These are phyloP conservation scores for Ogataea hybrid DNA, from an alignment of 1,139 yeast genomes.

Conservation along the genomic window DNA sequence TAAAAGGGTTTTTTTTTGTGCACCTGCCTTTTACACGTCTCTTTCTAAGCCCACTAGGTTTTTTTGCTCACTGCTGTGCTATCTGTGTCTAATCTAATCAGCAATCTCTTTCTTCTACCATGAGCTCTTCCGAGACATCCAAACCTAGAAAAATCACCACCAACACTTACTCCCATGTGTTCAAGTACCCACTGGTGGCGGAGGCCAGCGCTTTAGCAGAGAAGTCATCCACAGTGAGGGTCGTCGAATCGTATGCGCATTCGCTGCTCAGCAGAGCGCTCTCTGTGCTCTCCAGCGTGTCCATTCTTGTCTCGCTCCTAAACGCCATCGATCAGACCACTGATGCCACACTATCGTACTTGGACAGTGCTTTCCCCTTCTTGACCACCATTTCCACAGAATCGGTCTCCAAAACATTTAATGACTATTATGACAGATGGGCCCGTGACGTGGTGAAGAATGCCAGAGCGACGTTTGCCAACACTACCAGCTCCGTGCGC, in stretches of 20 bases:
- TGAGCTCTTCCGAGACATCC: conserved; percentile 9
- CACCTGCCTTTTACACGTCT: neutral
- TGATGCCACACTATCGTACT: conserved; percentile 13
- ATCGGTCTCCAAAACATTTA: conserved; percentile 6
- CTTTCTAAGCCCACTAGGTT: neutral
- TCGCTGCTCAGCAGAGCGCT: conserved; percentile 8
- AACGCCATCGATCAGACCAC: conserved; percentile 19
- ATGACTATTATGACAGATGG: conserved; percentile 10
- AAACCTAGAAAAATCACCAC: conserved; percentile 14
- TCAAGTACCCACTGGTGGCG: conserved; percentile 20
- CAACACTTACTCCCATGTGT: conserved; percentile 18
- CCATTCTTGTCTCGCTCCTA: conserved; percentile 18
- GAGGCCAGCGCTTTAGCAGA: conserved; percentile 15
- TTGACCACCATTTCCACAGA: conserved; percentile 19
- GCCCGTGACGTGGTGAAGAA: conserved; percentile 9
- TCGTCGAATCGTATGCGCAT: conserved; percentile 10
- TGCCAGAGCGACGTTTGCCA: conserved; percentile 10
- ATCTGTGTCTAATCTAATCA: neutral
- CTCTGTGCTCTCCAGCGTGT: conserved; percentile 12
- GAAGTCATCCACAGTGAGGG: conserved; percentile 9
- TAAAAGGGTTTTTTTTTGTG: conserved; percentile 3
- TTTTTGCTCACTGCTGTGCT: neutral
- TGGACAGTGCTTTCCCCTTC: conserved; percentile 24
- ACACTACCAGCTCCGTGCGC: conserved; percentile 9
- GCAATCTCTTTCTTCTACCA: neutral